Percentiles rank a stretch among this genome's conserved stretches.
These are phyloP conservation scores for Mycena alexandri DNA, from an alignment of 768 basidiomycete genomes.

Conservation along the genomic window DNA sequence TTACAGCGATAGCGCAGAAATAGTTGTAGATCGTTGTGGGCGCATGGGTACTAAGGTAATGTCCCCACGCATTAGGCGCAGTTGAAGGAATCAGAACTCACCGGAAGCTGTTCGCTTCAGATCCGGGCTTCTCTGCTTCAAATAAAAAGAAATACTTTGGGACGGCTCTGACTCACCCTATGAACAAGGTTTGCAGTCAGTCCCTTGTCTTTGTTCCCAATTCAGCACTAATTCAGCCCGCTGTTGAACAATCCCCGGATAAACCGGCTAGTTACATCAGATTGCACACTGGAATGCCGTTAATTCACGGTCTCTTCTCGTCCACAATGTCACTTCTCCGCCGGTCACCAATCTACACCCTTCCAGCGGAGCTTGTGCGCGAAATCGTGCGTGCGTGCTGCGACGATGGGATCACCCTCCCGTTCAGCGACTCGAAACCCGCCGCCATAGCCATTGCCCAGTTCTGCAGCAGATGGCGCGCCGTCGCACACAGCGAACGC, in stretches of 20 bases:
- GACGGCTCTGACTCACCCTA: too few relatives aligned
- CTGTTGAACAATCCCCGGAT: too few relatives aligned
- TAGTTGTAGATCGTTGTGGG: constrained; percentile 1
- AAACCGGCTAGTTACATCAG: not conserved
- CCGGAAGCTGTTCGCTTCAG: too few relatives aligned
- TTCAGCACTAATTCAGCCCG: too few relatives aligned
- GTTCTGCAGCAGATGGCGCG: constrained; percentile 15
- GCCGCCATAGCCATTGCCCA: not conserved
- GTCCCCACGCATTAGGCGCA: too few relatives aligned
- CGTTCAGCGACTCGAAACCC: not conserved
- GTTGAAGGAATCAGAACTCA: too few relatives aligned
- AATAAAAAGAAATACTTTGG: too few relatives aligned
- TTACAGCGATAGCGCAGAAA: too few relatives aligned
- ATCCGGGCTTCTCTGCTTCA: too few relatives aligned
- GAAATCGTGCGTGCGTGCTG: constrained; percentile 16
- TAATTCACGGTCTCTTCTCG: not conserved
- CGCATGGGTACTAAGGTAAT: not conserved
- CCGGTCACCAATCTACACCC: not conserved
- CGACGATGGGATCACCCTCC: constrained; percentile 3
- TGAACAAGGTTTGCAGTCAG: too few relatives aligned
- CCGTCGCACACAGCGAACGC: constrained; percentile 7
- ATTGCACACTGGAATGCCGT: constrained; percentile 2
- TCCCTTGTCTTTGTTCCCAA: too few relatives aligned
- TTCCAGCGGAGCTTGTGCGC: constrained; percentile 15
- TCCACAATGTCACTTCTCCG: not conserved